These are phyloP conservation scores for Lichina pygmaea DNA, from an alignment of 495 filamentous ascomycete genomes.

Conservation along the genomic window DNA sequence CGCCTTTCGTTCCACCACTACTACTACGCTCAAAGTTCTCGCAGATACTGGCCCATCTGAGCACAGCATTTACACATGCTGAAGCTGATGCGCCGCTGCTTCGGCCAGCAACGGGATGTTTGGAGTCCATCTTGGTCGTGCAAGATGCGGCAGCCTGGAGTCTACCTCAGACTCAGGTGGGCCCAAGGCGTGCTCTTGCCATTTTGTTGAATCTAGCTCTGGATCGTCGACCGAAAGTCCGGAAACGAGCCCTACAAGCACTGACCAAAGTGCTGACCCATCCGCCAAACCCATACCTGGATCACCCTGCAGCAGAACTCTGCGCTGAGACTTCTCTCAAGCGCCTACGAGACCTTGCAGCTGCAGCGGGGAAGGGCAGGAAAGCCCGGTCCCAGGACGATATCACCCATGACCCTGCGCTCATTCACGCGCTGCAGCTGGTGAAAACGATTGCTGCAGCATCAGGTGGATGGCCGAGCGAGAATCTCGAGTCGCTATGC, in stretches of 20 bases:
- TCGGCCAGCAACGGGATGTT: conserved; percentile 67
- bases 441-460: conserved; percentile 65
- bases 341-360: conserved; percentile 42
- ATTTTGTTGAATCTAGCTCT: conserved; percentile 63
- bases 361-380: conserved; percentile 34
- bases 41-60: conserved; percentile 68
- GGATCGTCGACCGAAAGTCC: conserved; percentile 79
- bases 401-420: conserved; percentile 40
- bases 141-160: conserved; percentile 79
- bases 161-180: conserved; percentile 51
- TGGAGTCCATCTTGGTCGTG: conserved; percentile 65
- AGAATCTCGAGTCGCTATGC: conserved; percentile 76
- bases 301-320: conserved; percentile 86
- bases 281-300: conserved; percentile 64
- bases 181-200: conserved; percentile 68
- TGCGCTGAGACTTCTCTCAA: conserved; percentile 72
- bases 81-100: conserved; percentile 77
- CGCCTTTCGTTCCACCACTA: conserved; percentile 52
- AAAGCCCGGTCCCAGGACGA: conserved; percentile 29
- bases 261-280: conserved; percentile 54
- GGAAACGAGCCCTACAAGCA: conserved; percentile 83
- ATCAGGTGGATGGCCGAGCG: conserved; percentile 88
- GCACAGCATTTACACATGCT: conserved; percentile 47
- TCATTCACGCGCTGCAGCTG: conserved; percentile 78
- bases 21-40: conserved; percentile 80